Evolutionary conservation across 495 filamentous ascomycete species (phyloP), one percentile per base, ranked within the genome.

Genomic region (Aspergillus nanangensis): DNA sequence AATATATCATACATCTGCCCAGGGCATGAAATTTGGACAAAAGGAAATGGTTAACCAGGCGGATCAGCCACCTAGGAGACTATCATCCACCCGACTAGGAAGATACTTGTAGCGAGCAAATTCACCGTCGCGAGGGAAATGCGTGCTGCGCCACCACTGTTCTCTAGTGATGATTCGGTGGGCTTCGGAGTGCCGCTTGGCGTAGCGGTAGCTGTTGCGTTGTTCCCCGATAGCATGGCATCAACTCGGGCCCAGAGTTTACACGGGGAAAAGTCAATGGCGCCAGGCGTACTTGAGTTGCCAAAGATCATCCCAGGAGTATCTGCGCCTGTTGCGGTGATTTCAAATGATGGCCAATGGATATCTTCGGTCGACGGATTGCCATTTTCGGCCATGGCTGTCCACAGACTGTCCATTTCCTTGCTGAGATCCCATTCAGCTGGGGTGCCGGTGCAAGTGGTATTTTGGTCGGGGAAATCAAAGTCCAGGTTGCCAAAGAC

Each of bases 371-470:
- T 52, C 9, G 50, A 54, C 14, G 58, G 60, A n/a, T 34, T 35
- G 17, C 45, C 64, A 9, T 47, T 51, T 27, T 48, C 50, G 8
- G 67, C 65, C 67, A 73, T 69, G n/a, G 58, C 54, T 8, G 54
- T 65, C 67, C 67, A 71, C 3, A 63, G 48, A n/a, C 51, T 56
- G 32, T 61, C 61, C 54, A 73, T 58, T 18, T 58, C 34, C 8
- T 46, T 47, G 33, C 64, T 57, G 39, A 71, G 50, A 10, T 35
- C 25, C 11, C 48, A 51, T 44, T 73, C 69, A 4, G 45, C 41
- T 1, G 35, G 17, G 4, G 65, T 55, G 50, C 57, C 58, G 8
- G 52, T 66, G 49, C 66, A 72, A 23, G 52, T 62, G 3, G n/a
- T n/a, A n/a, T n/a, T n/a, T n/a, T n/a, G 55, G 31, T 11, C 54